Evolutionary conservation across 345 rosid species (phyloP).

Genomic region (Linum tenue): DNA sequence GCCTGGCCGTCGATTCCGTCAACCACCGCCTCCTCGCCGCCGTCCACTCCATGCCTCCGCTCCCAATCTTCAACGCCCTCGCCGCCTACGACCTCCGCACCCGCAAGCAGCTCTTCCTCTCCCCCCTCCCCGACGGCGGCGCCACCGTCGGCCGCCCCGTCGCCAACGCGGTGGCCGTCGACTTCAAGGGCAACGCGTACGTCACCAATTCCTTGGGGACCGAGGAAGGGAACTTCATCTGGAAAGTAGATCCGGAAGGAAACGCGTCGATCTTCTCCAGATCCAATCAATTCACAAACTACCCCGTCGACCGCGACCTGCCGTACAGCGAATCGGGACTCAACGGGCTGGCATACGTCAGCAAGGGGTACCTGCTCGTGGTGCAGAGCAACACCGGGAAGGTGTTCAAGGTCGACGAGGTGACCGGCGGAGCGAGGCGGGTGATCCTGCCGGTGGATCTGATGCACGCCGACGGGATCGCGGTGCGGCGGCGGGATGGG

Average conservation of each 20-base stretch:
- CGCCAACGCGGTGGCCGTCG: constrained; percentile 71
- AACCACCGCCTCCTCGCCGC: constrained; percentile 61
- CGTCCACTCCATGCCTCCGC: constrained; percentile 37
- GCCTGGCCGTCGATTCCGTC: constrained; percentile 48
- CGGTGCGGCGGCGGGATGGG: constrained; percentile 46
- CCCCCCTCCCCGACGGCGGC: constrained; percentile 22
- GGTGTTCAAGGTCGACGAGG: constrained; percentile 72
- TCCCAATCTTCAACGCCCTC: constrained; percentile 65
- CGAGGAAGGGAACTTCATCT: constrained; percentile 53
- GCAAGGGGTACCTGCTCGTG: constrained; percentile 70
- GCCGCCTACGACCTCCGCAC: constrained; percentile 74
- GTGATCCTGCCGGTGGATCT: constrained; percentile 45
- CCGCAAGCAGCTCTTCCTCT: constrained; percentile 34
- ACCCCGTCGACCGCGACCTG: constrained; percentile 31
- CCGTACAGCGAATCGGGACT: constrained; percentile 44
- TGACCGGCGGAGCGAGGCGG: constrained; percentile 45
- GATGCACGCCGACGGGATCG: constrained; percentile 51
- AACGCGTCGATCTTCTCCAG: constrained; percentile 58
- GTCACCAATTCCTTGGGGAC: constrained; percentile 53
- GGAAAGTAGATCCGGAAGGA: constrained; percentile 64
- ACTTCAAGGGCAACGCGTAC: constrained; percentile 66
- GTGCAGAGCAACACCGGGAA: constrained; percentile 82
- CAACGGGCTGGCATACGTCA: constrained; percentile 65
- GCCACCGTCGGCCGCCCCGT: constrained; percentile 15
- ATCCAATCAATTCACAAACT: constrained; percentile 37